Conservation (phyloP, 441 rosid genomes). For the Capsella rubella region DNA sequence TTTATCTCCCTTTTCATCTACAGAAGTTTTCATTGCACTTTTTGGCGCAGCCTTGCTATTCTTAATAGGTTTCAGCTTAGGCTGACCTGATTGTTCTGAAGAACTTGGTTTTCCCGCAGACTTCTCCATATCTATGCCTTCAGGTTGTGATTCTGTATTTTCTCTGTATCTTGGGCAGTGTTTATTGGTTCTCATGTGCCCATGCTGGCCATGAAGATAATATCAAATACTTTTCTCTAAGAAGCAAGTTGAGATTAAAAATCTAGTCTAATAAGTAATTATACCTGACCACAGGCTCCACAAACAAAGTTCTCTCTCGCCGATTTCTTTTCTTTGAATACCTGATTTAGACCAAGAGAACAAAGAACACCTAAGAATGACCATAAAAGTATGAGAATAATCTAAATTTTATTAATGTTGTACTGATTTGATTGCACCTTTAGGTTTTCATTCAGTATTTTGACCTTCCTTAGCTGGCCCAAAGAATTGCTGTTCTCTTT, state of each 20-base stretch:
- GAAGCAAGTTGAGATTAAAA: conserved; percentile 19
- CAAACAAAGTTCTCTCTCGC: conserved; percentile 95
- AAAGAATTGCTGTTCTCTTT: conserved; percentile 54
- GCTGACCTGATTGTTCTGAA: conserved; percentile 61
- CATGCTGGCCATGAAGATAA: conserved; percentile 67
- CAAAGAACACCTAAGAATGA: conserved; percentile 29
- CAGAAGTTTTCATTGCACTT: conserved; percentile 52
- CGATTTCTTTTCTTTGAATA: conserved; percentile 91
- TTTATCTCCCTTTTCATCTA: conserved; percentile 70
- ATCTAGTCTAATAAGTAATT: conserved; percentile 36
- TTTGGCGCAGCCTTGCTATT: conserved; percentile 62
- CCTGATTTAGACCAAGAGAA: conserved; percentile 49
- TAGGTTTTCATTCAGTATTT: conserved; percentile 81
- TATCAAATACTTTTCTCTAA: conserved; percentile 25
- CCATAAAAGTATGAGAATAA: conserved; percentile 18
- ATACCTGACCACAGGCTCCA: conserved; percentile 98
- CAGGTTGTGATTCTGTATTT: conserved; percentile 72
- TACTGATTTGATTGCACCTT: conserved; percentile 55
- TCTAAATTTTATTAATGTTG: background rate
- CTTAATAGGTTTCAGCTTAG: conserved; percentile 62
- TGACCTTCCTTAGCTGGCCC: conserved; percentile 65
- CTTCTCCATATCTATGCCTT: conserved; percentile 65
- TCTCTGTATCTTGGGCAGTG: conserved; percentile 94
- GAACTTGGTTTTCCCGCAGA: conserved; percentile 59
- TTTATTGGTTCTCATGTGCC: conserved; percentile 99